Base-by-base conservation (phyloP, 2,329 filamentous ascomycete species). In the Penicillium rolfsii region DNA sequence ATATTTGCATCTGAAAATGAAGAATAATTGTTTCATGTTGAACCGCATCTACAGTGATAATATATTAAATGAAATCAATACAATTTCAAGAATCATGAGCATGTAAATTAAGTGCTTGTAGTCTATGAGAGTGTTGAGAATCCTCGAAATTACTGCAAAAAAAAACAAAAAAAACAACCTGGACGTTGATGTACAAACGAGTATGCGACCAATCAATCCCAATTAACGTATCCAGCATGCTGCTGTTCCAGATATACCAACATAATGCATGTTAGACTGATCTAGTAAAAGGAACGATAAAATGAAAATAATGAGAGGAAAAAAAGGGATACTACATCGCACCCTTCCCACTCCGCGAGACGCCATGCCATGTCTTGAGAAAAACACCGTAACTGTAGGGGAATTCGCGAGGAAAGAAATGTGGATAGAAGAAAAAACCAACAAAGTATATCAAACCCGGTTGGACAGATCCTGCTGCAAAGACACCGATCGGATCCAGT, bases 331-430 rank as follows among this genome's bases (percentile, higher is more conserved):
- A 55, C 52, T 54, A 66, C 60, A 61, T 45, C 28, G 49, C 55
- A 55, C 62, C 59, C 52, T 57, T 62, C 28, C 55, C 59, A 57
- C 45, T 58, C 62, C 62, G 49, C 63, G 52, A 63, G 68, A 69
- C 67, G 67, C 67, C 67, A 19, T 63, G 61, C 64, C 60, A 67
- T 65, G 62, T 64, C 57, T 60, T 64, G 30, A 50, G 24, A 48
- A 48, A 48, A 30, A 55, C 60, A 64, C 57, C 62, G 61, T 58
- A 69, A 63, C 61, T 62, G 50, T 59, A 68, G 67, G 62, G 64
- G 67, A 64, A 69, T 56, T 69, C 66, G 67, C 64, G 53, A 64
- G 60, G 62, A 64, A 64, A 64, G 49, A 52, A 49, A 59, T 38
- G 50, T 24, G 35, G 36, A 41, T 35, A 52, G 9, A 60, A 4